Conservation (phyloP, 805 yeast genomes). For the Kluyveromyces nonfermentans region DNA sequence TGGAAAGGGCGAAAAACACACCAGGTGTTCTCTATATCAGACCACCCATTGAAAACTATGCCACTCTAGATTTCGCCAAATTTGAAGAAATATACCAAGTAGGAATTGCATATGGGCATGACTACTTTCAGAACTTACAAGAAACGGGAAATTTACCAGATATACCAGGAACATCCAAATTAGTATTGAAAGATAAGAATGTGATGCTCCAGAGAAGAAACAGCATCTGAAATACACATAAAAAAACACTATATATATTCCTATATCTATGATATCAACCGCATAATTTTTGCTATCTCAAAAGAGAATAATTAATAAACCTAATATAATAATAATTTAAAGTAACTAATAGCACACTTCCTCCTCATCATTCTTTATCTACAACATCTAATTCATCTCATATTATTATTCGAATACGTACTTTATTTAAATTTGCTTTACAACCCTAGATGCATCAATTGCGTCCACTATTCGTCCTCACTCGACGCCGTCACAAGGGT, state of each 20-base stretch:
- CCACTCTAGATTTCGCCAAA: conserved; percentile 84
- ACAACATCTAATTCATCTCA: not conserved
- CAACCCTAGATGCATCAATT: too few species aligned
- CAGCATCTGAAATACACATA: conserved; percentile 38
- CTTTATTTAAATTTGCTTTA: not conserved
- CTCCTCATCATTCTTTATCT: not conserved
- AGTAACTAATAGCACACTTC: not conserved
- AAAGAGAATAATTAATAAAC: too few species aligned
- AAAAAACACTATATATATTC: not conserved
- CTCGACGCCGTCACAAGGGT: conserved; percentile 59
- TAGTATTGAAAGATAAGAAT: conserved; percentile 13
- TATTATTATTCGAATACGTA: not conserved
- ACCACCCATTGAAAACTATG: conserved; percentile 90
- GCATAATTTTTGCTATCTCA: too few species aligned
- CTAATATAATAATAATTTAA: too few species aligned
- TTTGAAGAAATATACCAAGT: conserved; percentile 83
- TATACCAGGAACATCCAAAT: conserved; percentile 41
- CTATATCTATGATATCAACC: too few species aligned
- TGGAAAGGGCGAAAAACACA: conserved; percentile 75
- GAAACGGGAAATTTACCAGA: conserved; percentile 47
- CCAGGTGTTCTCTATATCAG: conserved; percentile 82
- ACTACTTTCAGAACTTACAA: conserved; percentile 43
- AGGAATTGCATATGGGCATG: conserved; percentile 67
- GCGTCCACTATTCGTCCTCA: conserved; percentile 19
- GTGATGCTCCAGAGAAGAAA: conserved; percentile 46